phyloP scores from a whole-genome alignment of 2,329 filamentous ascomycete genomes.

The Diplodia scrobiculata region DNA sequence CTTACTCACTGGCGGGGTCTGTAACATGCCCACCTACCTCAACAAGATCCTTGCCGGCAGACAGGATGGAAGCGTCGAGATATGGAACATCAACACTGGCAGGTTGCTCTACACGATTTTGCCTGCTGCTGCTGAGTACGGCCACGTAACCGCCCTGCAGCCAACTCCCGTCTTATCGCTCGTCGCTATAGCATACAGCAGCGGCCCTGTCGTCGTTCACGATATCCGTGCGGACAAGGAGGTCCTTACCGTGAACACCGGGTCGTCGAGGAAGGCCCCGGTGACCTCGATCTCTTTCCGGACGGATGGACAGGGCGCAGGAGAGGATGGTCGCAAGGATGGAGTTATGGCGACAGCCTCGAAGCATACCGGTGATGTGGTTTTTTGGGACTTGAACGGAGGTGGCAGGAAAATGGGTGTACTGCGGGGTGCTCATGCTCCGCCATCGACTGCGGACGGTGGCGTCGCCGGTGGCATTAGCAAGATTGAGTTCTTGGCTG shows the following conservation, averaged over 20 bases:
- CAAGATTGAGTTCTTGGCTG: conserved; percentile 83
- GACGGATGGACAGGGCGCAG: conserved; percentile 83
- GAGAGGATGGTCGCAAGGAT: conserved; percentile 76
- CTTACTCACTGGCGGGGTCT: conserved; percentile 74
- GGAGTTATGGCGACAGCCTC: conserved; percentile 95
- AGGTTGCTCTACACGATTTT: conserved; percentile 90
- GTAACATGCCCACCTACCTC: conserved; percentile 88
- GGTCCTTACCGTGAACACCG: conserved; percentile 68
- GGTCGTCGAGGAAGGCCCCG: conserved; percentile 61
- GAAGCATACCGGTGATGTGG: conserved; percentile 77
- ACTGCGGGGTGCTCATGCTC: conserved; percentile 83
- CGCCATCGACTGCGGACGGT: conserved; percentile 60
- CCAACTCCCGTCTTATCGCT: conserved; percentile 81
- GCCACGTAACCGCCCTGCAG: conserved; percentile 82
- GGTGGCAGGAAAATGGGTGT: conserved; percentile 85
- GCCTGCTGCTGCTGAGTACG: conserved; percentile 70
- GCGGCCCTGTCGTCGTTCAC: conserved; percentile 75
- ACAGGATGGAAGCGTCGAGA: conserved; percentile 85
- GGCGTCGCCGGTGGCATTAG: conserved; percentile 73
- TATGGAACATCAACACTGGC: conserved; percentile 93
- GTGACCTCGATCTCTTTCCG: conserved; percentile 87
- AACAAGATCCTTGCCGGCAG: conserved; percentile 94
- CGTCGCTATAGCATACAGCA: conserved; percentile 82
- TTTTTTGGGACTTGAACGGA: conserved; percentile 92
- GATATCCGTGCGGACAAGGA: conserved; percentile 78